These are phyloP conservation scores for Colletotrichum phormii DNA, from an alignment of 2,329 filamentous ascomycete genomes.

Conservation along the genomic window DNA sequence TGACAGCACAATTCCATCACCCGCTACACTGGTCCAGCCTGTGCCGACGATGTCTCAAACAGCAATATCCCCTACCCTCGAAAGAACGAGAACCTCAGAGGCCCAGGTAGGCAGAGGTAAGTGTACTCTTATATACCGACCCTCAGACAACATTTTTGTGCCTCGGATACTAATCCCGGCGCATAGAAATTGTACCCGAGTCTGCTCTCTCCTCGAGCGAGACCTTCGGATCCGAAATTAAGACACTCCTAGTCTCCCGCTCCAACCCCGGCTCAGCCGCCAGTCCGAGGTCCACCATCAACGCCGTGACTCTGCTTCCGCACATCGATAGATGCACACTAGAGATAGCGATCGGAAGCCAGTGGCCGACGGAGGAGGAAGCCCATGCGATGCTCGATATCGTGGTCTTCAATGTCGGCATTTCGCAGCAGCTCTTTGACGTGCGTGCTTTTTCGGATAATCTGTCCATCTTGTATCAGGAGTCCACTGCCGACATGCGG, in stretches of 20 bases:
- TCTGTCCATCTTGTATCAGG: slow-evolving; percentile 15
- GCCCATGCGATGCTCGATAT: slow-evolving; percentile 18
- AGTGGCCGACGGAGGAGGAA: slow-evolving; percentile 24
- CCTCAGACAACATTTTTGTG: no score
- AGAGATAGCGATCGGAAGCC: not conserved
- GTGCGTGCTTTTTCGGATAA: slow-evolving; percentile 30
- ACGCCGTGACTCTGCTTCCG: not conserved
- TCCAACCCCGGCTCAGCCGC: slow-evolving; percentile 10
- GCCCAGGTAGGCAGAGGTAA: not conserved
- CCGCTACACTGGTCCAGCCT: not conserved
- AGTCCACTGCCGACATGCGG: not conserved
- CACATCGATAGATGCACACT: slow-evolving; percentile 1
- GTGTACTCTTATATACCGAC: rapidly evolving
- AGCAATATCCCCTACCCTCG: not conserved
- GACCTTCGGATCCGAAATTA: slow-evolving; percentile 23
- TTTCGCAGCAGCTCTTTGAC: slow-evolving; percentile 35
- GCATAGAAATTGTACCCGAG: slow-evolving; percentile 18
- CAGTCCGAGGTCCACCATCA: not conserved
- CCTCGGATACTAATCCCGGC: slow-evolving; percentile 7
- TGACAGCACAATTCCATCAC: not conserved
- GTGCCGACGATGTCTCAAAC: not conserved
- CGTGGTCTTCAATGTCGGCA: slow-evolving; percentile 21
- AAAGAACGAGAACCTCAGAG: not conserved
- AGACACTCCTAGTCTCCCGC: slow-evolving; percentile 8
- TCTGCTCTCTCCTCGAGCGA: slow-evolving; percentile 17